Base-by-base conservation (phyloP, 2,329 filamentous ascomycete species). In the Diplodia mutila region DNA sequence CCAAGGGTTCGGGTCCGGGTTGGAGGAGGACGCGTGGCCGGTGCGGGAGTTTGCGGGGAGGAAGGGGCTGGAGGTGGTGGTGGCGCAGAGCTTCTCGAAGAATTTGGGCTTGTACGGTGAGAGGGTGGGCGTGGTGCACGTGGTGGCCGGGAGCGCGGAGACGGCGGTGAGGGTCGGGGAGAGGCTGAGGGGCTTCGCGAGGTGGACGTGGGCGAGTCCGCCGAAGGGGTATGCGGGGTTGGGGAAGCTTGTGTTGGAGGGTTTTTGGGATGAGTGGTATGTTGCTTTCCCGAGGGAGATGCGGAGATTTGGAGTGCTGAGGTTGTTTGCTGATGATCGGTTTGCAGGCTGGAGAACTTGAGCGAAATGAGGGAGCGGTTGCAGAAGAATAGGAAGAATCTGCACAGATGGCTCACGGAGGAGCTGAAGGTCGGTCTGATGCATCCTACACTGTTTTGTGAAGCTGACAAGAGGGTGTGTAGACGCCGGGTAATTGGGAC, bases 41-140 rank as follows among this genome's bases (percentile, higher is more conserved):
- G 70, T 79, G 2, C 72, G 73, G 0, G 57, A 73, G 65, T 76
- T 75, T 49, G 70, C 68, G 52, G 68, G 67, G n/a, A 59, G 61
- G n/a, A n/a, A n/a, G 14, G 74, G 73, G 3, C 68, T 76, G 25
- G 77, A 79, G 66, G 68, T 78, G 34, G 59, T 78, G 4, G 74
- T 77, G 5, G 76, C 74, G 52, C 79, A 80, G 70, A 79, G 77
- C 0, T 80, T 80, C 63, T 75, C 77, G n/a, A 80, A 80, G 72
- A 80, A 79, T 67, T 78, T 80, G 69, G 79, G 73, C 0, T 61
- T 80, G 1, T 80, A 80, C 57, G 77, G 78, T 1, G 77, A 80
- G 70, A 71, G 78, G 14, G 73, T 72, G 27, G 78, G 78, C 1
- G 77, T 73, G 2, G 69, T 78, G 3, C 75, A 77, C 61, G 69